Evolutionary conservation across 495 filamentous ascomycete species (phyloP).

Genomic region (Lasiosphaeria miniovina): DNA sequence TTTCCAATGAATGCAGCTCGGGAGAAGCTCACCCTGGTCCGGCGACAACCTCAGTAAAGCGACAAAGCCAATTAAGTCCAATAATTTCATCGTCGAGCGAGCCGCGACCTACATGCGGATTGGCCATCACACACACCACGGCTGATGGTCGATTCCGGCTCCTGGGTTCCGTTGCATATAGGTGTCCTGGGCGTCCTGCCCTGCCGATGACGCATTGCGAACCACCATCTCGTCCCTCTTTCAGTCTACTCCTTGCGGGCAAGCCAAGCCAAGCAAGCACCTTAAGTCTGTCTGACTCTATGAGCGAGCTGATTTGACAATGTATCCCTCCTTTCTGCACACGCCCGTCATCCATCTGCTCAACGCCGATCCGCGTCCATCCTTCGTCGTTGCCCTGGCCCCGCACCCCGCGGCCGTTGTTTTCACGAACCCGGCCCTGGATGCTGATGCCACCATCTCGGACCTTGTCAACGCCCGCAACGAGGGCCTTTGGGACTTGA

Average conservation of each 20-base stretch:
- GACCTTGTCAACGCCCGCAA: conserved; percentile 21
- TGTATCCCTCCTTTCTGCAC: conserved; percentile 21
- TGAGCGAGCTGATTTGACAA: background rate
- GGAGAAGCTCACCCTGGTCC: no score
- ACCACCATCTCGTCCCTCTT: conserved; percentile 1
- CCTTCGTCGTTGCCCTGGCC: conserved; percentile 34
- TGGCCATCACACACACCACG: no score
- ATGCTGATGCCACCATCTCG: conserved; percentile 16
- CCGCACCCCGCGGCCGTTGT: conserved; percentile 30
- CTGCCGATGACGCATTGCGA: conserved; percentile 10
- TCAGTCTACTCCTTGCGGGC: background rate
- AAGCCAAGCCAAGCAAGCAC: background rate
- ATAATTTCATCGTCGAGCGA: no score
- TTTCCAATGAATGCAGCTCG: no score
- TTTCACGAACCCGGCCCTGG: conserved; percentile 35
- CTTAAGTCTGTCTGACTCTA: background rate
- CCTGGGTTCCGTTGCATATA: background rate
- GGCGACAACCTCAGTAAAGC: no score
- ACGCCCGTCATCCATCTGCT: conserved; percentile 36
- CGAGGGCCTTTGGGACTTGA: conserved; percentile 33
- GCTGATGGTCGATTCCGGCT: no score
- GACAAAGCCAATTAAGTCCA: no score
- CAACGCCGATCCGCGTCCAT: conserved; percentile 41
- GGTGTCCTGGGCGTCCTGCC: background rate
- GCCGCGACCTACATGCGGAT: no score